Evolutionary conservation across 1,139 yeast species (phyloP).

Genomic region (Saccharomycopsis crataegensis): DNA sequence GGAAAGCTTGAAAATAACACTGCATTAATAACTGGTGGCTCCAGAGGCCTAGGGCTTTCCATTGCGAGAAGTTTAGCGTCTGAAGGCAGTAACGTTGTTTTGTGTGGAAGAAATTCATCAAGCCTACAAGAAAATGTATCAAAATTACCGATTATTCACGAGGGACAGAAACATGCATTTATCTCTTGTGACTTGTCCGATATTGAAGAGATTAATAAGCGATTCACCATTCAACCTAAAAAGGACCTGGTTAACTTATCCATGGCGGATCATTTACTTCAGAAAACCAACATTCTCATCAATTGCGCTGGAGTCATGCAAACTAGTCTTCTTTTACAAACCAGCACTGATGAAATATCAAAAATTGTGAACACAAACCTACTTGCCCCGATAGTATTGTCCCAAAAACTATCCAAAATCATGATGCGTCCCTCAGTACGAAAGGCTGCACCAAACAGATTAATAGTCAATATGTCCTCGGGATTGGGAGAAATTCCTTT

Average conservation of each 20-base stretch:
- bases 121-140: slow-evolving; percentile 32
- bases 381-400: slow-evolving; percentile 53
- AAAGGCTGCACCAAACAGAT: slow-evolving; percentile 25
- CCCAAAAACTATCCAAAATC: slow-evolving; percentile 40
- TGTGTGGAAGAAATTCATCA: slow-evolving; percentile 48
- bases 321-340: slow-evolving; percentile 42
- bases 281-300: slow-evolving; percentile 42
- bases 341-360: slow-evolving; percentile 33
- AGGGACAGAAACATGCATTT: slow-evolving; percentile 40
- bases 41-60: slow-evolving; percentile 73
- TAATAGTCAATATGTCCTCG: slow-evolving; percentile 66
- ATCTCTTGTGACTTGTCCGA: slow-evolving; percentile 46
- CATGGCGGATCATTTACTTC: slow-evolving; percentile 9
- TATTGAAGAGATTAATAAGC: slow-evolving; percentile 26
- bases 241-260: background rate
- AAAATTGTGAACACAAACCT: slow-evolving; percentile 54
- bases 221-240: background rate
- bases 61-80: slow-evolving; percentile 52
- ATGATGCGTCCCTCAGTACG: slow-evolving; percentile 35
- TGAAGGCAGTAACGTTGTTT: slow-evolving; percentile 54
- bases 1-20: slow-evolving; percentile 25
- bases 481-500: slow-evolving; percentile 45
- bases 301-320: slow-evolving; percentile 84
- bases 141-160: slow-evolving; percentile 30
- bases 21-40: slow-evolving; percentile 79